Conservation (phyloP, 805 yeast species). For the Hanseniaspora osmophila region DNA sequence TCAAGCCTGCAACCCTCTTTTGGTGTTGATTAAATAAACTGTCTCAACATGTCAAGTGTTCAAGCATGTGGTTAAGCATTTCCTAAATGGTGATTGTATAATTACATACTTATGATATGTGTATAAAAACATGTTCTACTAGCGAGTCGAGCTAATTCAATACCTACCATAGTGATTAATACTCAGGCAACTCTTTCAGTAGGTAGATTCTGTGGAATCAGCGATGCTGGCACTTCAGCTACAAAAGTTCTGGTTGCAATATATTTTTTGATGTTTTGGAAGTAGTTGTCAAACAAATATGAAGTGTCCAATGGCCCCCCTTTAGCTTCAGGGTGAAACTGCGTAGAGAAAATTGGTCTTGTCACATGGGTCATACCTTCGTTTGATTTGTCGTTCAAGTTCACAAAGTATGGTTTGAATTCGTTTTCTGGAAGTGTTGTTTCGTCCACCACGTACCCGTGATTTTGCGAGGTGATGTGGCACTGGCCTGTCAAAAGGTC, state of each 20-base stretch:
- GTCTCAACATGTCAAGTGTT: no score
- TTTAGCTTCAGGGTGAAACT: slow-evolving; percentile 98
- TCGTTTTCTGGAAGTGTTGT: slow-evolving; percentile 49
- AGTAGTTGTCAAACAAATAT: slow-evolving; percentile 80
- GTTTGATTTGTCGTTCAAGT: slow-evolving; percentile 88
- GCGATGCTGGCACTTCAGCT: slow-evolving; percentile 20
- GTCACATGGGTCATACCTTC: slow-evolving; percentile 90
- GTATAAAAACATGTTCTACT: no score
- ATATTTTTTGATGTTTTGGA: slow-evolving; percentile 51
- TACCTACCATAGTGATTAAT: neutral
- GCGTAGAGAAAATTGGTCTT: slow-evolving; percentile 89
- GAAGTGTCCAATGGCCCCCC: slow-evolving; percentile 96
- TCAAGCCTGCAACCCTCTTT: no score
- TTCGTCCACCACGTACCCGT: slow-evolving; percentile 93
- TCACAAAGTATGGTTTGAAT: slow-evolving; percentile 79
- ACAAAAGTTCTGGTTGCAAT: slow-evolving; percentile 26
- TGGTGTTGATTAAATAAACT: no score
- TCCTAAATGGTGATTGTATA: no score
- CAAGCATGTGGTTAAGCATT: no score
- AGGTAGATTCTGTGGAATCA: slow-evolving; percentile 16
- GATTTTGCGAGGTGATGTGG: slow-evolving; percentile 97
- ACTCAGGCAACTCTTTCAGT: slow-evolving; percentile 18
- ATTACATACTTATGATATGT: no score
- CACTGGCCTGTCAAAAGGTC: slow-evolving; percentile 84
- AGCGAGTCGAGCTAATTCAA: no score